Conservation (phyloP, 306 rosid species). For the Astragalus glycyphyllos region DNA sequence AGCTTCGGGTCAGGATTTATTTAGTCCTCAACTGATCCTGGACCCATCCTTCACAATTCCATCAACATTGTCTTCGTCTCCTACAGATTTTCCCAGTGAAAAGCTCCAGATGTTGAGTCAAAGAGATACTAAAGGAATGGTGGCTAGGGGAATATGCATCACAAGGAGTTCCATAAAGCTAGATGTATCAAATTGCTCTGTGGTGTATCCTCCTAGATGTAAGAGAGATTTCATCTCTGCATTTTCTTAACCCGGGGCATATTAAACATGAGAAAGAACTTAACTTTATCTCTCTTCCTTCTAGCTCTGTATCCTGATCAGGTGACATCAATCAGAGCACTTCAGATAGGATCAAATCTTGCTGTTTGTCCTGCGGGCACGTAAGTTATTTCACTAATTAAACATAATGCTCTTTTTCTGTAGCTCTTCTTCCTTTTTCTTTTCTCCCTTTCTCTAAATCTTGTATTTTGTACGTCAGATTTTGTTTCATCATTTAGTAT, state of each 20-base stretch:
- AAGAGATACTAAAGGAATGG: constrained; percentile 59
- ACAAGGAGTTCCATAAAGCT: constrained; percentile 70
- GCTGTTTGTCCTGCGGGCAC: constrained; percentile 82
- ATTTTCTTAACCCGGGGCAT: constrained; percentile 32
- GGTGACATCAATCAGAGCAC: constrained; percentile 69
- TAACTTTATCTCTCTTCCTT: constrained; percentile 37
- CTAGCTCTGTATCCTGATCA: constrained; percentile 85
- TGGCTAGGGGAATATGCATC: constrained; percentile 94
- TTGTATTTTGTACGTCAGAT: neutral
- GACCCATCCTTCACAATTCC: constrained; percentile 73
- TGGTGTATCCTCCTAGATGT: constrained; percentile 92
- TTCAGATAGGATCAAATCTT: constrained; percentile 80
- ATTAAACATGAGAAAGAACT: constrained; percentile 20
- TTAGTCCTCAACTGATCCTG: constrained; percentile 72
- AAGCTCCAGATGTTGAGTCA: constrained; percentile 52
- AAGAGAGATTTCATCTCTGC: constrained; percentile 46
- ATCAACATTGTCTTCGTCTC: constrained; percentile 48
- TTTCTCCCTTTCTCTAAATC: constrained; percentile 15
- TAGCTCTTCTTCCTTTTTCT: constrained; percentile 9
- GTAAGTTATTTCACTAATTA: constrained; percentile 59
- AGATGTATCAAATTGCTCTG: constrained; percentile 62
- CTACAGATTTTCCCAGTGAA: constrained; percentile 46
- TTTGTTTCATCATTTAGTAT: neutral
- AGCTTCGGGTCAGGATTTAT: constrained; percentile 86
- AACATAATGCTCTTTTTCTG: constrained; percentile 2